Percentiles rank a stretch among this genome's conserved stretches.
Evolutionary conservation across 148 eudicot genomes (phyloP).

Genomic region (Bassia scoparia): DNA sequence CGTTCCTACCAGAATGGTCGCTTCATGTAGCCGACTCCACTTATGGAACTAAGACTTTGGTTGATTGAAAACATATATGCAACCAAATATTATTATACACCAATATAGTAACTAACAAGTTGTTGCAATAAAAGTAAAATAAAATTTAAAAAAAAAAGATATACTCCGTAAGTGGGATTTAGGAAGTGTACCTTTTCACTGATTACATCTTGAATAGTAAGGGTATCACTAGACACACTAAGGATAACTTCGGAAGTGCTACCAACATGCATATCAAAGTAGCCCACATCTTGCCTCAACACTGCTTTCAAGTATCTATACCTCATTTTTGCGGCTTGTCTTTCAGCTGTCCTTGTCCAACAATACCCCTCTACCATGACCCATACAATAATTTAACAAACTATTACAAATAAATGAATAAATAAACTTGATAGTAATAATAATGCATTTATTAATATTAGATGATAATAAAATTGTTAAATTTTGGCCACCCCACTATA

Average conservation of each 20-base stretch:
- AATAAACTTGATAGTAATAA: not conserved
- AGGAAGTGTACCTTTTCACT: slow-evolving; percentile 58
- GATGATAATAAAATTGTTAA: too few relatives aligned
- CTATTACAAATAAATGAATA: not conserved
- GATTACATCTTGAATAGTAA: slow-evolving; percentile 66
- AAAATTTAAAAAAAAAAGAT: too few relatives aligned
- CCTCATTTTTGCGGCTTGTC: slow-evolving; percentile 71
- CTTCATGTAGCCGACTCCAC: too few relatives aligned
- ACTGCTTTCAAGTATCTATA: slow-evolving; percentile 64
- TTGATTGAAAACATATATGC: too few relatives aligned
- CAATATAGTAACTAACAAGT: too few relatives aligned
- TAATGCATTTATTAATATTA: too few relatives aligned
- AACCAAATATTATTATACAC: too few relatives aligned
- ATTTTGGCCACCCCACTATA: too few relatives aligned
- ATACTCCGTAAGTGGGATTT: not conserved
- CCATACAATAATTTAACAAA: not conserved
- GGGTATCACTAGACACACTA: slow-evolving; percentile 69
- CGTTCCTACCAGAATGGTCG: too few relatives aligned
- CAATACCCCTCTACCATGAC: slow-evolving; percentile 61
- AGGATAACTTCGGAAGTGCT: slow-evolving; percentile 63
- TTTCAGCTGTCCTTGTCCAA: slow-evolving; percentile 80
- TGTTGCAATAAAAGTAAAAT: too few relatives aligned
- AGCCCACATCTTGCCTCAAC: slow-evolving; percentile 72
- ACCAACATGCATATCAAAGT: slow-evolving; percentile 66
- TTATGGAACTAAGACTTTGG: too few relatives aligned